Evolutionary conservation across 768 basidiomycete genomes (phyloP), one percentile per base, ranked within the genome.

Genomic region (Lactarius hengduanensis): DNA sequence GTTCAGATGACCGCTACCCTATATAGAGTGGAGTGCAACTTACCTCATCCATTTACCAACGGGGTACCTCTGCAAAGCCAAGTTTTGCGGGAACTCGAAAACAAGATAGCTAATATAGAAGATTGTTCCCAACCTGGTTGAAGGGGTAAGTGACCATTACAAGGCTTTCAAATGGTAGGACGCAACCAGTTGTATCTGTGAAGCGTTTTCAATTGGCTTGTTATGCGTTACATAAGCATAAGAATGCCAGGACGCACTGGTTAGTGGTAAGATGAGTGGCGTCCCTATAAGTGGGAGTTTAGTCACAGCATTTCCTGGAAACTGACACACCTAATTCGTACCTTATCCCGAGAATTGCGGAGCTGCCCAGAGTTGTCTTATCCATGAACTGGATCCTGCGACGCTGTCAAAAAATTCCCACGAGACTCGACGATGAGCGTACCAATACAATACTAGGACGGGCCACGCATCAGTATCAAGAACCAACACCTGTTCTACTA

Each of bases 41-140:
- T 65, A 83, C 89, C 88, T 90, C 86, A 91, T 88, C 89, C 89
- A 91, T 81, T 83, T 89, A 11, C 86, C 89, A 9, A 91, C 89
- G 0, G 89, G 89, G 71, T 89, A 90, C 20, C 83, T 81, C 69
- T 91, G 89, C 6, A 91, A 78, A 0, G 84, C 86, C 10, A 90
- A 75, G 71, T 90, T 90, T 73, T 90, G 90, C 0, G 89, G 90
- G 69, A 87, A 89, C 71, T 90, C 88, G 69, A 91, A 90, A 10
- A 79, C 70, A 13, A 91, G 81, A 71, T 90, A 90, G 71, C 85
- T 84, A 59, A 91, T 73, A 70, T 90, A 91, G 73, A 90, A 90
- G 43, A 90, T 83, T 5, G 89, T 90, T 16, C 89, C 89, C 9
- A 91, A 83, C 89, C 88, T 89, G 58, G 26, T 20, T 32, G 20